A percentile compares a stretch with the other conserved stretches of the same genome.
Conservation (phyloP, 345 rosid species). For the Lepidium africanum region DNA sequence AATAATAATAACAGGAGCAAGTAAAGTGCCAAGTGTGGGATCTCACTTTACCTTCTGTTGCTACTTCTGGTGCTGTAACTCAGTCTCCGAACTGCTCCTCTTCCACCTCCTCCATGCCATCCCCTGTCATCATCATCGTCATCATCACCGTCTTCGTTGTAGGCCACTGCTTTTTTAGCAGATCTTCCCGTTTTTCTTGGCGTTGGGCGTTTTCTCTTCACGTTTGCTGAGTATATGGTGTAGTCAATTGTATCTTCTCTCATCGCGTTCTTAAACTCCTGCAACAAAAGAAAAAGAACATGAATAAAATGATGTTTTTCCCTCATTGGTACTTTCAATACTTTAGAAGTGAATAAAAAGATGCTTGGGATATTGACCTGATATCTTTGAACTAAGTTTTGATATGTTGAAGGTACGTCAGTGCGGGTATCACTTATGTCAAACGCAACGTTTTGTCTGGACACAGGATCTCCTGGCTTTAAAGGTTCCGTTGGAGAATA, state of each 20-base stretch:
- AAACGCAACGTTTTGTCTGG: slow-evolving; percentile 68
- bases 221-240: slow-evolving; percentile 65
- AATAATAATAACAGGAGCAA: neutral
- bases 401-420: slow-evolving; percentile 50
- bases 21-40: neutral
- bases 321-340: neutral
- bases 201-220: slow-evolving; percentile 70
- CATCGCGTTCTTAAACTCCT: slow-evolving; percentile 88
- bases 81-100: slow-evolving; percentile 39
- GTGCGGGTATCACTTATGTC: slow-evolving; percentile 50
- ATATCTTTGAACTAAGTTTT: slow-evolving; percentile 65
- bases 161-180: slow-evolving; percentile 23
- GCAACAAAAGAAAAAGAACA: neutral
- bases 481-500: slow-evolving; percentile 78
- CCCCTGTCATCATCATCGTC: slow-evolving; percentile 44
- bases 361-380: slow-evolving; percentile 42
- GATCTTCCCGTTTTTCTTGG: slow-evolving; percentile 24
- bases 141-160: slow-evolving; percentile 37
- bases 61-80: slow-evolving; percentile 44
- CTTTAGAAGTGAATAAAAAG: neutral
- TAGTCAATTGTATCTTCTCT: slow-evolving; percentile 84
- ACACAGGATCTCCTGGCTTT: slow-evolving; percentile 67
- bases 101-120: slow-evolving; percentile 44
- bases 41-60: slow-evolving; percentile 34
- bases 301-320: neutral